Evolutionary conservation across 2,329 filamentous ascomycete genomes (phyloP).

Genomic region (Biscogniauxia marginata): DNA sequence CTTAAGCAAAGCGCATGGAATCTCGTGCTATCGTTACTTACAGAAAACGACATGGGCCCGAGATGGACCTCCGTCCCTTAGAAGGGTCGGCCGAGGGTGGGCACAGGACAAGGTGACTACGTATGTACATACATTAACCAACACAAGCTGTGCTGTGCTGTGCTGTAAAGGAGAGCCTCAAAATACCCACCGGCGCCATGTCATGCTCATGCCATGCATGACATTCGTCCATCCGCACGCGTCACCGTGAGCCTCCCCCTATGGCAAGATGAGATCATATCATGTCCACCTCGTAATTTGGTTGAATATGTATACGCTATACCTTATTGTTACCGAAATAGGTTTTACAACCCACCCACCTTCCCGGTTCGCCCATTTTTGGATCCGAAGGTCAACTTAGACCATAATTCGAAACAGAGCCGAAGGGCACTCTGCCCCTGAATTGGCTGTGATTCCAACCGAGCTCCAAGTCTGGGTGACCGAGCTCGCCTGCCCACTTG

Average conservation of each 20-base stretch:
- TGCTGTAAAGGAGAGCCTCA: constrained; percentile 32
- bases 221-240: constrained; percentile 24
- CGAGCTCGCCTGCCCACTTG: background rate
- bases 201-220: constrained; percentile 33
- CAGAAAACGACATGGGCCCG: constrained; percentile 6
- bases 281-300: background rate
- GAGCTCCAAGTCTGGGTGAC: background rate
- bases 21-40: constrained; percentile 33
- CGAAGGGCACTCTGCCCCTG: background rate
- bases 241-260: constrained; percentile 16
- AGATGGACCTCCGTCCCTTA: constrained; percentile 22
- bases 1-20: constrained; percentile 20
- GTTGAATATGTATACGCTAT: background rate
- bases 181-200: constrained; percentile 28
- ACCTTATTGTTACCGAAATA: background rate
- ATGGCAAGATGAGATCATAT: constrained; percentile 4
- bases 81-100: constrained; percentile 21
- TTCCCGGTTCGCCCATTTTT: background rate
- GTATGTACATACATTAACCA: constrained; percentile 6
- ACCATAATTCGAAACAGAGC: background rate
- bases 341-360: background rate
- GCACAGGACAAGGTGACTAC: constrained; percentile 26
- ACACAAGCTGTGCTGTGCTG: constrained; percentile 3
- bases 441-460: background rate
- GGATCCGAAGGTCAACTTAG: background rate